Conservation (phyloP, 495 filamentous ascomycete species). For the Geoglossum glabrum region DNA sequence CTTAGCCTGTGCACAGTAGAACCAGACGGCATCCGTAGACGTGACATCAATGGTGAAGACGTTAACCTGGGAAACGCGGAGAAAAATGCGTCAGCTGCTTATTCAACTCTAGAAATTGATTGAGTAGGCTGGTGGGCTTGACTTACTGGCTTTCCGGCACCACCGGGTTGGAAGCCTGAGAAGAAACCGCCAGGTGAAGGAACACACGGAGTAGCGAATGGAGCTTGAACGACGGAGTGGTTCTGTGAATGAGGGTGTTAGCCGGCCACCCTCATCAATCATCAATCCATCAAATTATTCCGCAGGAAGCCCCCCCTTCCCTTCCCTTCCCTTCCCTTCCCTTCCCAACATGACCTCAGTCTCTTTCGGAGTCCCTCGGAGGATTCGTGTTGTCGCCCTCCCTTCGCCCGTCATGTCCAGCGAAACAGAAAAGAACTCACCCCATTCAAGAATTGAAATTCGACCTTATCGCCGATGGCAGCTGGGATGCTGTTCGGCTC, state of each 20-base stretch:
- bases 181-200: background rate
- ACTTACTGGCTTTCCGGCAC: background rate
- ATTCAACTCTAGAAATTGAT: background rate
- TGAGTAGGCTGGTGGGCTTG: background rate
- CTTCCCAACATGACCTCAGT: background rate
- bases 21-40: slow-evolving; percentile 20
- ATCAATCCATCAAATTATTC: too few relatives aligned
- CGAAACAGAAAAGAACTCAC: background rate
- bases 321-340: too few relatives aligned
- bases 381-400: background rate
- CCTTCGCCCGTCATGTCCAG: background rate
- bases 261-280: background rate
- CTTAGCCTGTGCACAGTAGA: slow-evolving; percentile 22
- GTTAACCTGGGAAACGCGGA: slow-evolving; percentile 14
- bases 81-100: slow-evolving; percentile 9
- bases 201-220: background rate
- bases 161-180: background rate
- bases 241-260: background rate
- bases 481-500: background rate
- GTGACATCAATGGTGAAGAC: slow-evolving; percentile 15
- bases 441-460: background rate
- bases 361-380: background rate
- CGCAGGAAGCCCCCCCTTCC: too few relatives aligned
- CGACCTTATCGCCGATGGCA: background rate
- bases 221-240: background rate